A percentile compares a stretch with the other conserved stretches of the same genome.
phyloP scores from a whole-genome alignment of 768 basidiomycete genomes.

The Botryobasidium botryosum region DNA sequence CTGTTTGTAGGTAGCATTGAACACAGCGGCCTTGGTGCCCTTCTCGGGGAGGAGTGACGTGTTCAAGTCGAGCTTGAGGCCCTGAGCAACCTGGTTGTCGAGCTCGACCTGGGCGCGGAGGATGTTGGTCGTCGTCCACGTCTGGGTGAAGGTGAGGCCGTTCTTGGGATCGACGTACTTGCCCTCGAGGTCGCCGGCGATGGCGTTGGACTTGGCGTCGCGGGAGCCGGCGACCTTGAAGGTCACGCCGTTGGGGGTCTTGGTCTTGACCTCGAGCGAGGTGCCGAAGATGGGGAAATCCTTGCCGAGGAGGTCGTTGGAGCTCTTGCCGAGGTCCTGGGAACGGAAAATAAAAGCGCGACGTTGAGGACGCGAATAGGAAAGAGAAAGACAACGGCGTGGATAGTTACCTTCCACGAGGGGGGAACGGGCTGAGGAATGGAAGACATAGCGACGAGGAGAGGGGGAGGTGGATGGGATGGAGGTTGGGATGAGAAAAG shows the following conservation, averaged over 20 bases:
- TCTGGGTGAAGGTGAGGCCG: slow-evolving; percentile 84
- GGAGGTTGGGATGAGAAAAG: too few species aligned
- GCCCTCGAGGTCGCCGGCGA: slow-evolving; percentile 85
- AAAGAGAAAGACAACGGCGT: not conserved
- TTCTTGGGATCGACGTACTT: slow-evolving; percentile 86
- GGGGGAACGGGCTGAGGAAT: slow-evolving; percentile 92
- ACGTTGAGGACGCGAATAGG: slow-evolving; percentile 1
- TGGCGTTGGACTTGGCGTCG: slow-evolving; percentile 53
- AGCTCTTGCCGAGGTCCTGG: slow-evolving; percentile 92
- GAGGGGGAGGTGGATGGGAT: too few species aligned
- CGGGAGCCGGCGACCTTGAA: slow-evolving; percentile 86
- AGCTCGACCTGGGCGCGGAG: slow-evolving; percentile 86
- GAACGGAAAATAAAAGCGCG: not conserved
- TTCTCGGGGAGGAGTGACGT: slow-evolving; percentile 78
- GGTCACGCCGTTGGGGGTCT: slow-evolving; percentile 72
- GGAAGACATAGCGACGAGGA: too few species aligned
- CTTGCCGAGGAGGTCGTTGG: slow-evolving; percentile 82
- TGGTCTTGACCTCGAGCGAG: slow-evolving; percentile 72
- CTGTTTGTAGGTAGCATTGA: slow-evolving; percentile 87
- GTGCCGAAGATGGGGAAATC: slow-evolving; percentile 73
- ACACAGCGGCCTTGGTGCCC: slow-evolving; percentile 49
- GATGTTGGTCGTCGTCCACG: slow-evolving; percentile 89
- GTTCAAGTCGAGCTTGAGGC: slow-evolving; percentile 85
- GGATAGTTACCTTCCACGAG: slow-evolving; percentile 68
- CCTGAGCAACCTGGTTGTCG: slow-evolving; percentile 94